Evolutionary conservation across 768 basidiomycete genomes (phyloP), one percentile per base, ranked within the genome.

Genomic region (Kwoniella heveanensis): DNA sequence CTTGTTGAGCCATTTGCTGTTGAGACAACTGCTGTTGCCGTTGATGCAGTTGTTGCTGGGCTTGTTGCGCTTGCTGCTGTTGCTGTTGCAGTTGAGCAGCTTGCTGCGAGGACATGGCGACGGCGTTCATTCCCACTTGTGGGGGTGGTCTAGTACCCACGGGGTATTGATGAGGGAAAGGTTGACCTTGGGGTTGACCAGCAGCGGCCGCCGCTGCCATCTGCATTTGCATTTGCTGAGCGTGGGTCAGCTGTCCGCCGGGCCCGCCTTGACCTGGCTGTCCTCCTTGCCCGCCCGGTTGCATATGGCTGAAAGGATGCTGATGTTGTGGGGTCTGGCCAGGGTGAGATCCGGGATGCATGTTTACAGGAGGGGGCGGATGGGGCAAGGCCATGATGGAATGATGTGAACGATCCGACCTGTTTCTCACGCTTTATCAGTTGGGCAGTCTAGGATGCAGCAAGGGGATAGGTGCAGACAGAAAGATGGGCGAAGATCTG

Each of bases 341-440:
- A 24, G 60, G 64, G 32, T 65, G 64, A 10, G 59, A 44, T 37
- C 54, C 59, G 5, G 60, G 27, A 50, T 52, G 49, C 27, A 52
- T 61, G 25, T 54, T 50, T n/a, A 29, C 36, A 13, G 48, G 49
- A 51, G 64, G 64, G 30, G 68, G 68, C 29, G 68, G 68, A 65
- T 69, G 68, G 54, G 68, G 64, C 39, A 69, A 54, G 51, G 68
- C 68, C 68, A 69, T 69, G 57, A 51, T 60, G 59, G 17, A 17
- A 17, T 55, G 32, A 26, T 25, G 54, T 21, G 24, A 55, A 49
- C 17, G 48, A 24, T 44, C 39, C 15, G 39, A 44, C 39, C 39
- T 44, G 39, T 44, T 17, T 44, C 39, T 17, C 39, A 44, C 39
- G 39, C 39, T 9, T 3, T 9, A 44, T 44, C 39, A 44, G 39